Conservation (phyloP, 768 basidiomycete genomes). For the Phaffia tasmanica region DNA sequence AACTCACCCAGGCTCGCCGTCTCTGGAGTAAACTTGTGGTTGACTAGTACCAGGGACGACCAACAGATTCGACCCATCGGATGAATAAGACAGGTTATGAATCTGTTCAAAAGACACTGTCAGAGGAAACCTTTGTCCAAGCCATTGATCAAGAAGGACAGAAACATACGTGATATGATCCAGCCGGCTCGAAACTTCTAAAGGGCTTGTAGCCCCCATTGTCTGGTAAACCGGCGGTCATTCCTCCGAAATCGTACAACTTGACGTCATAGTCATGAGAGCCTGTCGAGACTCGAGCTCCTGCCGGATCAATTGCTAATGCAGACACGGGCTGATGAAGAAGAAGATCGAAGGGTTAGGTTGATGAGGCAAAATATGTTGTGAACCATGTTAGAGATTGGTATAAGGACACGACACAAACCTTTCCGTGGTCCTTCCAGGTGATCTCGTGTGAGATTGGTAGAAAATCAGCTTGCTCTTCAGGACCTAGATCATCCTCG, state of each 20-base stretch:
- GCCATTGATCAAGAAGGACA: constrained; percentile 3
- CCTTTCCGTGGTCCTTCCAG: constrained; percentile 88
- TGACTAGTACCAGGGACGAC: constrained; percentile 79
- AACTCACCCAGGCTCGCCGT: constrained; percentile 78
- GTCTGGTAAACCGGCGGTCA: constrained; percentile 53
- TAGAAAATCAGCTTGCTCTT: constrained; percentile 45
- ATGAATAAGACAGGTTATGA: constrained; percentile 79
- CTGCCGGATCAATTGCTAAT: constrained; percentile 81
- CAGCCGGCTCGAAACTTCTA: constrained; percentile 90
- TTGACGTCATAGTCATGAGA: constrained; percentile 97
- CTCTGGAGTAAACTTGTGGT: constrained; percentile 77
- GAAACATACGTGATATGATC: constrained; percentile 67
- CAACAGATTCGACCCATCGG: constrained; percentile 72
- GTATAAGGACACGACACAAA: constrained; percentile 25
- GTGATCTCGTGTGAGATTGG: constrained; percentile 83
- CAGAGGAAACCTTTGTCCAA: neutral
- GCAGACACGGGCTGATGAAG: constrained; percentile 62
- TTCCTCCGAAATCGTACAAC: constrained; percentile 98
- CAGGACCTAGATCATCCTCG: constrained; percentile 28
- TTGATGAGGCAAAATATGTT: neutral
- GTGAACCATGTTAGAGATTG: neutral
- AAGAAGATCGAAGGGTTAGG: neutral
- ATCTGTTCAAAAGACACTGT: constrained; percentile 46
- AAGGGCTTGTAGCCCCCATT: constrained; percentile 60
- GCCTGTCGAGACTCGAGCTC: constrained; percentile 79